Conservation (phyloP, 495 filamentous ascomycete species). For the Glonium stellatum region DNA sequence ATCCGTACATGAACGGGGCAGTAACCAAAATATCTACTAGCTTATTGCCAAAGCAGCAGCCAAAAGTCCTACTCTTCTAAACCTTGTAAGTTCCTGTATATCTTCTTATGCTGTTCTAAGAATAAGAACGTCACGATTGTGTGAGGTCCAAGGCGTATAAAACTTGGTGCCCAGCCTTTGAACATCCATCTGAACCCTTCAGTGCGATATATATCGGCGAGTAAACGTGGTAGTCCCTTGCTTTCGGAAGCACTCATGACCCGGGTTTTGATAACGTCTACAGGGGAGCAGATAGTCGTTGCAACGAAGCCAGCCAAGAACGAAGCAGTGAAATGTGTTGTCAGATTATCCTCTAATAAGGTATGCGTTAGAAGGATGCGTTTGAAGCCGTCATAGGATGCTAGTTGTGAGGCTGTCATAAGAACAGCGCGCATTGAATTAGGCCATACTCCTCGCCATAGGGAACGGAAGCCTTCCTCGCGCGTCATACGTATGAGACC, state of each 20-base stretch:
- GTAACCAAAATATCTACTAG: not conserved
- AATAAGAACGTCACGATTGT: conserved; percentile 94
- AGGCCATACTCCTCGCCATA: conserved; percentile 87
- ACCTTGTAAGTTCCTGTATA: conserved; percentile 39
- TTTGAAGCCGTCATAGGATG: conserved; percentile 91
- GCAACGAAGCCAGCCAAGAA: conserved; percentile 88
- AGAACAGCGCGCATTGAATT: conserved; percentile 84
- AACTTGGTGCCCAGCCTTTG: conserved; percentile 95
- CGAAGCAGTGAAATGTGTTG: conserved; percentile 80
- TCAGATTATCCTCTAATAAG: conserved; percentile 65
- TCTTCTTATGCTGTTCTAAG: conserved; percentile 81
- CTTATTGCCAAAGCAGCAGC: not conserved
- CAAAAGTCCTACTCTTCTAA: conserved; percentile 1
- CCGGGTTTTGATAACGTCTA: conserved; percentile 95
- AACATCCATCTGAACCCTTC: conserved; percentile 91
- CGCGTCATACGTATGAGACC: conserved; percentile 77
- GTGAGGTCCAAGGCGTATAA: conserved; percentile 85
- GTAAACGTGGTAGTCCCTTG: conserved; percentile 35
- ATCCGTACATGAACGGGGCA: too few relatives aligned
- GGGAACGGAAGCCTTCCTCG: conserved; percentile 61
- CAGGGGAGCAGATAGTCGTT: conserved; percentile 88
- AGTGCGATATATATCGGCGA: conserved; percentile 57
- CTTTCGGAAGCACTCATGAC: conserved; percentile 69
- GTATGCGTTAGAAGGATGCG: conserved; percentile 58
- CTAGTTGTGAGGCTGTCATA: conserved; percentile 89